A percentile compares a stretch with the other conserved stretches of the same genome.
phyloP scores from a whole-genome alignment of 148 eudicot genomes.

The Simmondsia chinensis region DNA sequence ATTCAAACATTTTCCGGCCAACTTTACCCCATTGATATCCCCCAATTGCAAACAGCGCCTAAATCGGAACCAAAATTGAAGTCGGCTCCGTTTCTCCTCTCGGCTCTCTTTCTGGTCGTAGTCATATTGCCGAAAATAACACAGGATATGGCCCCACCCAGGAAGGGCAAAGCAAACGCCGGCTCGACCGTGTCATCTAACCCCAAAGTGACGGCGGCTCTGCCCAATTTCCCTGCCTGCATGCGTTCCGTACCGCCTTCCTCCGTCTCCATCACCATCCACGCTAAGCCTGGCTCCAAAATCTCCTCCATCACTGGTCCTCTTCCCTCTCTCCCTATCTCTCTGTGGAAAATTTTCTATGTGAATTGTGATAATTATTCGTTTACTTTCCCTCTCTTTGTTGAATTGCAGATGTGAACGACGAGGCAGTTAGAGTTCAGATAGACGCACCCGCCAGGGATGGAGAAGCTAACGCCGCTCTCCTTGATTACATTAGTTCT shows the following conservation, averaged over 20 bases:
- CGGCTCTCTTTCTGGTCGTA: too few species aligned
- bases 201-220: constrained; percentile 9
- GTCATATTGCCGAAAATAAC: too few species aligned
- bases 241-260: constrained; percentile 50
- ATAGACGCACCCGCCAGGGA: constrained; percentile 93
- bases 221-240: constrained; percentile 40
- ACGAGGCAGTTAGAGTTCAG: constrained; percentile 88
- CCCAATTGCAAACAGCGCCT: too few species aligned
- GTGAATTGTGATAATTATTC: neutral
- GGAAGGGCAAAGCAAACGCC: constrained; percentile 53
- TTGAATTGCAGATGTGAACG: constrained; percentile 45
- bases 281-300: constrained; percentile 95
- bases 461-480: constrained; percentile 94
- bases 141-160: constrained; percentile 63
- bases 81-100: too few species aligned
- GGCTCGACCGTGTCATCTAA: constrained; percentile 27
- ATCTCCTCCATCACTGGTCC: constrained; percentile 75
- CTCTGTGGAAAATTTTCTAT: neutral
- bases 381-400: neutral
- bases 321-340: neutral
- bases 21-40: too few species aligned
- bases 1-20: too few species aligned
- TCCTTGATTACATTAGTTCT: constrained; percentile 70
- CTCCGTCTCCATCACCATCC: constrained; percentile 78
- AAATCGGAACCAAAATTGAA: too few species aligned